A percentile compares a stretch with the other conserved stretches of the same genome.
Conservation (phyloP, 257 asterid species). For the Galeopsis tetrahit region DNA sequence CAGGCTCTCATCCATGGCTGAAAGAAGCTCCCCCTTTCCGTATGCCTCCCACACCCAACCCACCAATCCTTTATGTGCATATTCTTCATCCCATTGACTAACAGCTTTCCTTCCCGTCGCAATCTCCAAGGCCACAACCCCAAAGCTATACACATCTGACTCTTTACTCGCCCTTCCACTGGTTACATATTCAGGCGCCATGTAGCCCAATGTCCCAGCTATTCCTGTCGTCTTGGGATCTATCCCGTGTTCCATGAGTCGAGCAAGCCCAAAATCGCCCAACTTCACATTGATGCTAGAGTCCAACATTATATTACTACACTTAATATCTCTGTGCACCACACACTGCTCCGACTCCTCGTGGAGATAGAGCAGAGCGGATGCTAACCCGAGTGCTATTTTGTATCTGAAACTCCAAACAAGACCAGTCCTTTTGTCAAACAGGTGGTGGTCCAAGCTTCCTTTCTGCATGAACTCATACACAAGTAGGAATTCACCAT, state of each 20-base stretch:
- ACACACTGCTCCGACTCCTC: slow-evolving; percentile 13
- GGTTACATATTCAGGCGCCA: background rate
- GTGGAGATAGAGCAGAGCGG: slow-evolving; percentile 40
- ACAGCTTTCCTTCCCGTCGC: background rate
- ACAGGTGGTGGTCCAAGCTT: slow-evolving; percentile 41
- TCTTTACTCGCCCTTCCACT: background rate
- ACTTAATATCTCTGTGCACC: slow-evolving; percentile 12
- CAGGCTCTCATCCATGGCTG: background rate
- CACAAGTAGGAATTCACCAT: slow-evolving; percentile 35
- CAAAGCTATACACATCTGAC: background rate
- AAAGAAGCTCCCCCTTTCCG: background rate
- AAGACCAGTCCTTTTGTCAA: background rate
- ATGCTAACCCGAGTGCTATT: slow-evolving; percentile 38
- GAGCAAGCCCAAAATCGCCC: background rate
- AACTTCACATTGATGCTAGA: background rate
- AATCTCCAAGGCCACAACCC: background rate
- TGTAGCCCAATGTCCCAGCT: background rate
- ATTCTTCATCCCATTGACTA: background rate
- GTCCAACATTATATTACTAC: background rate
- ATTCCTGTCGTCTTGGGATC: background rate
- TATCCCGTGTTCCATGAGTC: background rate
- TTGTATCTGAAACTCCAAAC: slow-evolving; percentile 32
- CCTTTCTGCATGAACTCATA: slow-evolving; percentile 46
- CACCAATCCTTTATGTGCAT: background rate
- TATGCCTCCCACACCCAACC: background rate